phyloP scores from a whole-genome alignment of 2,329 filamentous ascomycete genomes.

The Fusarium beomiforme region DNA sequence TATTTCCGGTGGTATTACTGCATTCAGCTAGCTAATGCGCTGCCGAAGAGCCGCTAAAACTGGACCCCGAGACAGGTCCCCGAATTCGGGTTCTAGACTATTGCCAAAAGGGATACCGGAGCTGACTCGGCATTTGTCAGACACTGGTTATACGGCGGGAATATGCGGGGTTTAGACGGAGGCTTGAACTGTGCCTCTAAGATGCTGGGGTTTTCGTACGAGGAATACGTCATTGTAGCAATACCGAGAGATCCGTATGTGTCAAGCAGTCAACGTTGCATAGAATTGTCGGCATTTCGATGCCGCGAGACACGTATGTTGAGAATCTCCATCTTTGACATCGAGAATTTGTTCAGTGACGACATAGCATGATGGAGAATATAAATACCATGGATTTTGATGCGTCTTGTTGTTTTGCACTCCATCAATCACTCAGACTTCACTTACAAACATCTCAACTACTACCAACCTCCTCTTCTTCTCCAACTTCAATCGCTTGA shows the following conservation, averaged over 20 bases:
- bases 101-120: background rate
- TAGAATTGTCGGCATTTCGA: background rate
- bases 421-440: background rate
- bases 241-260: background rate
- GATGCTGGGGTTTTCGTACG: background rate
- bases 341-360: background rate
- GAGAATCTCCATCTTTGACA: background rate
- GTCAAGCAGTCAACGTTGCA: background rate
- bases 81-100: background rate
- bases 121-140: conserved; percentile 1
- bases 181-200: background rate
- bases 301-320: background rate
- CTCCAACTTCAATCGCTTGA: background rate
- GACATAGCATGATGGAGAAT: background rate
- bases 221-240: background rate
- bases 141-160: background rate
- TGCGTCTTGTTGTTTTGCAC: background rate
- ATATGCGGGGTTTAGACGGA: too few species aligned
- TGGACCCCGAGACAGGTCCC: background rate
- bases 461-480: background rate
- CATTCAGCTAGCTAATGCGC: background rate
- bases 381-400: background rate
- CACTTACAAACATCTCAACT: background rate
- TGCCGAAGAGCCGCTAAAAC: conserved; percentile 9
- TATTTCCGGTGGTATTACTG: background rate